Conservation (phyloP, 2,329 filamentous ascomycete genomes). For the Botryosphaeria dothidea region DNA sequence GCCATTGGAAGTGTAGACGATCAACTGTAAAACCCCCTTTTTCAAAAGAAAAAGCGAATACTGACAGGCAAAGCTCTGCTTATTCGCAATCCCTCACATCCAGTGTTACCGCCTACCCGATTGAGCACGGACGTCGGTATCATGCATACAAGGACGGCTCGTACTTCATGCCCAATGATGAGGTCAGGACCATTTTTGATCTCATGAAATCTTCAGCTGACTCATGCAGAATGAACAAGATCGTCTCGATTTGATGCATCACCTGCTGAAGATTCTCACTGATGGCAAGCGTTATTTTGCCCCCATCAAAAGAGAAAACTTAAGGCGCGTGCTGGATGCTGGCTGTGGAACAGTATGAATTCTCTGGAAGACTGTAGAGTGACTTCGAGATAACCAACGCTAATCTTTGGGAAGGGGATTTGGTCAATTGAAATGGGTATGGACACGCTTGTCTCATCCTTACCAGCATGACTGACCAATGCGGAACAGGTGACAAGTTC, state of each 20-base stretch:
- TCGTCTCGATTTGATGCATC: constrained; percentile 31
- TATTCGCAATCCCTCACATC: constrained; percentile 12
- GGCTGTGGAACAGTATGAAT: constrained; percentile 28
- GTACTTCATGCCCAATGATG: constrained; percentile 27
- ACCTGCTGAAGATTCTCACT: constrained; percentile 27
- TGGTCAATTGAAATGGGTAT: constrained; percentile 29
- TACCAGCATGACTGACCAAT: neutral
- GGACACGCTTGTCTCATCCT: neutral
- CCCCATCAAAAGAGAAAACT: constrained; percentile 20
- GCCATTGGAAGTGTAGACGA: neutral
- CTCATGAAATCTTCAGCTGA: too few relatives aligned
- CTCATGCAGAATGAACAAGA: constrained; percentile 30
- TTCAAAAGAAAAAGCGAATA: neutral
- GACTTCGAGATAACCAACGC: too few relatives aligned
- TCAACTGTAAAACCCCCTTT: neutral
- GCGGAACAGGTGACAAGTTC: neutral
- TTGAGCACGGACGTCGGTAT: constrained; percentile 32
- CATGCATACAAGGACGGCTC: constrained; percentile 30
- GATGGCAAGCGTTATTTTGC: constrained; percentile 29
- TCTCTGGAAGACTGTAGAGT: too few relatives aligned
- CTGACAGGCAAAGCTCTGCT: neutral
- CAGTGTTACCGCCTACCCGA: constrained; percentile 24
- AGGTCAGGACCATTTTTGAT: constrained; percentile 21
- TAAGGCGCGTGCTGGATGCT: constrained; percentile 26
- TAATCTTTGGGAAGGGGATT: constrained; percentile 24